Evolutionary conservation across 257 asterid species (phyloP).

Genomic region (Petunia secreta): DNA sequence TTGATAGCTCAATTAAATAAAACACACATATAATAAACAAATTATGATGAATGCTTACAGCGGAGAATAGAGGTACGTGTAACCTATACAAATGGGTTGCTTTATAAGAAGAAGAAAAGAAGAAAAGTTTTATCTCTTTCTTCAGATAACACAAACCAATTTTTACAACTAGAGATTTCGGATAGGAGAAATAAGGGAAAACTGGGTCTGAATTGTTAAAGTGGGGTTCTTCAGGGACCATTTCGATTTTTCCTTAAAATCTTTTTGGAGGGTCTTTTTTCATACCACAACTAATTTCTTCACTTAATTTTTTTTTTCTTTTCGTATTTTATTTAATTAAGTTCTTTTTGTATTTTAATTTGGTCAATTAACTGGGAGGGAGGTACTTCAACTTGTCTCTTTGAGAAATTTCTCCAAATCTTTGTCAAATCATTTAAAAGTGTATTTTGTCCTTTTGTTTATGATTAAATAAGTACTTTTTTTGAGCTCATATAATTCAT

Average conservation of each 20-base stretch:
- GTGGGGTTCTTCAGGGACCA: constrained; percentile 37
- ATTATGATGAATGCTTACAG: neutral
- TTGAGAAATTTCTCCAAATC: too few relatives aligned
- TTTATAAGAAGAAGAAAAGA: neutral
- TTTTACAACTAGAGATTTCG: constrained; percentile 34
- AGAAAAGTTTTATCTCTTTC: constrained; percentile 23
- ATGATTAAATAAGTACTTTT: neutral
- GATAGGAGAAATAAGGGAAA: constrained; percentile 32
- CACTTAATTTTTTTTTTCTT: neutral
- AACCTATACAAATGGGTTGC: neutral
- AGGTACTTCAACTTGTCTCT: too few relatives aligned
- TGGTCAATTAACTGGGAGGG: too few relatives aligned
- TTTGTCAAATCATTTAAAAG: too few relatives aligned
- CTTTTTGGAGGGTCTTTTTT: neutral
- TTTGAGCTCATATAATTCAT: neutral
- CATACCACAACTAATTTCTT: neutral
- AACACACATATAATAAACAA: neutral
- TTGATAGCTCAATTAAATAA: neutral
- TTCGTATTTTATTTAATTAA: too few relatives aligned
- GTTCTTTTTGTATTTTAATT: too few relatives aligned
- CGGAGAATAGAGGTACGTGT: neutral
- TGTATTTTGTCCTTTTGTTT: neutral
- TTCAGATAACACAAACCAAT: constrained; percentile 32
- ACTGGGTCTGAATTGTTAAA: constrained; percentile 41
- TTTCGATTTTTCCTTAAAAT: constrained; percentile 18